Evolutionary conservation across 2,329 filamentous ascomycete species (phyloP).

Genomic region (Alternaria consortialis): DNA sequence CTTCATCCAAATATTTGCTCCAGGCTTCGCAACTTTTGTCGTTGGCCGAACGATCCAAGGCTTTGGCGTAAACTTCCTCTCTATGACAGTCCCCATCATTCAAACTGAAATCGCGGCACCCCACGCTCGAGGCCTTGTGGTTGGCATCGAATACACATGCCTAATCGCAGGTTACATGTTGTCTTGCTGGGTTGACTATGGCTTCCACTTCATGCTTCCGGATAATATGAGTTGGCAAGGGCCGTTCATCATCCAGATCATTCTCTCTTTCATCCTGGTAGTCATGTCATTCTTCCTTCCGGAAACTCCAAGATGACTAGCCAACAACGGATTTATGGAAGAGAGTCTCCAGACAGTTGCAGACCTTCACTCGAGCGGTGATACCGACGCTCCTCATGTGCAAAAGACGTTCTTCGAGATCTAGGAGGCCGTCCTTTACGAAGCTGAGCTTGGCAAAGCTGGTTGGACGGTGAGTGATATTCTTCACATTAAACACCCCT

Average conservation of each 20-base stretch:
- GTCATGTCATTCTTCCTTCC: conserved; percentile 51
- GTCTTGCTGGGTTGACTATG: conserved; percentile 54
- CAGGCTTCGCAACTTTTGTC: conserved; percentile 46
- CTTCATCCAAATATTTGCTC: conserved; percentile 52
- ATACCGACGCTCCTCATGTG: conserved; percentile 41
- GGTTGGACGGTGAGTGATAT: no score
- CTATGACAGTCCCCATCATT: conserved; percentile 50
- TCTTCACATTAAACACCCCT: no score
- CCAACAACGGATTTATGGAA: conserved; percentile 52
- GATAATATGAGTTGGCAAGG: conserved; percentile 47
- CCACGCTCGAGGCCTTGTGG: conserved; percentile 51
- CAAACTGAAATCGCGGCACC: conserved; percentile 52
- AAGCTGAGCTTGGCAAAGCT: no score
- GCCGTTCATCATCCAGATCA: conserved; percentile 46
- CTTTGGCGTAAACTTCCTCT: conserved; percentile 48
- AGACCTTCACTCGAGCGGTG: conserved; percentile 51
- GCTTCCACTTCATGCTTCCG: conserved; percentile 50
- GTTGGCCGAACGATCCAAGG: conserved; percentile 49
- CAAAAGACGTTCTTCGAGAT: conserved; percentile 51
- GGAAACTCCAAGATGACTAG: conserved; percentile 54
- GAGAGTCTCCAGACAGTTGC: conserved; percentile 54
- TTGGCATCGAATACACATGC: conserved; percentile 52
- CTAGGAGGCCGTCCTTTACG: conserved; percentile 44
- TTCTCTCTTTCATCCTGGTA: conserved; percentile 45
- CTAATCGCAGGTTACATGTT: conserved; percentile 52